Base-by-base conservation (phyloP, 2,329 filamentous ascomycete species). In the Fusarium verticillioides region DNA sequence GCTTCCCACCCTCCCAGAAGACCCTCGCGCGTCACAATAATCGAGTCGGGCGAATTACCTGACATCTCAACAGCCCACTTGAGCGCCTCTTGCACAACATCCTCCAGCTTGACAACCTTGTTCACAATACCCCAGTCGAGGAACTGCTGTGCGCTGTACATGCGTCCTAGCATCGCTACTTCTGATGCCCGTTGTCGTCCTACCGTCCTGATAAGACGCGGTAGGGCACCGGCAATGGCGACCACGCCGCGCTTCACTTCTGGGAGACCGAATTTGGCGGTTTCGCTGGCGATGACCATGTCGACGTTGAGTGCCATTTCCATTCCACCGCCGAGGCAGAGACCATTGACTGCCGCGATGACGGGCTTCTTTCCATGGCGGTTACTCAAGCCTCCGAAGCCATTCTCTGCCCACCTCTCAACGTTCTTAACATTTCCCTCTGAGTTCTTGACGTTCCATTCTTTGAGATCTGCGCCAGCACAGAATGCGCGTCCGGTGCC, bases 231-330 rank as follows among this genome's bases (percentile, higher is more conserved):
- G 0, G 92, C 92, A 1, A 93, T 84, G 28, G 92, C 90, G 5
- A 91, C 88, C 12, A 94, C 91, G 8, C 92, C 92, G 60, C 90
- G 87, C 64, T 87, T 89, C 3, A 92, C 91, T 80, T 94, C 93
- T 0, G 93, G 93, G 11, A 95, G 83, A 0, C 87, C 88, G 76
- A 95, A 94, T 23, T 81, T 83, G 0, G 92, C 91, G 4, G 79
- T 65, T 8, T 77, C 71, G 9, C 83, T 79, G 5, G 92, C 92
- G 26, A 95, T 82, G 8, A 94, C 87, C 52, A 95, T 82, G 82
- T 95, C 93, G 72, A 88, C 89, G 80, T 94, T 94, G 42, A 92
- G 83, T 21, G 88, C 86, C 84, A 94, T 93, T 83, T 95, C 93
- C 80, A 92, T 90, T 4, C 92, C 93, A 59, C 93, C 93, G 28